Percentiles rank a stretch among this genome's conserved stretches.
Evolutionary conservation across 768 basidiomycete genomes (phyloP).

Genomic region (Lentinula detonsa): DNA sequence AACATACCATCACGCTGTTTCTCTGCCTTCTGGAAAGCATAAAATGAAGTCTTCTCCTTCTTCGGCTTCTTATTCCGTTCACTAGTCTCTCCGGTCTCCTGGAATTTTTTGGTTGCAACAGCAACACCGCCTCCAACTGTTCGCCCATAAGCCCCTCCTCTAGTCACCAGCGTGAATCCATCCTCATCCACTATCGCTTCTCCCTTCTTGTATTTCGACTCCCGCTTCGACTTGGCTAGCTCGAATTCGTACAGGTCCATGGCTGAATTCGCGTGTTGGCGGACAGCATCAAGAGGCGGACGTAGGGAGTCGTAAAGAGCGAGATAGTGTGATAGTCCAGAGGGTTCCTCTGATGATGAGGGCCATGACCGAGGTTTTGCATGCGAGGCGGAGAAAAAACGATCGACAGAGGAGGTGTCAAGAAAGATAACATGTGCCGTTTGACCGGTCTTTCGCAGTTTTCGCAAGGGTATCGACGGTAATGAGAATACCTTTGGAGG

Average conservation of each 20-base stretch:
- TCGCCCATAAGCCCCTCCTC: constrained; percentile 86
- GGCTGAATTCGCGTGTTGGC: constrained; percentile 73
- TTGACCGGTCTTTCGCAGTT: constrained; percentile 53
- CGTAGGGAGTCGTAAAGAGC: constrained; percentile 60
- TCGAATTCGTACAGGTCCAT: constrained; percentile 77
- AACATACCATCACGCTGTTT: constrained; percentile 75
- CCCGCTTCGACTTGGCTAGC: constrained; percentile 46
- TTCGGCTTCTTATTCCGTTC: constrained; percentile 41
- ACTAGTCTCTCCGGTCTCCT: constrained; percentile 54
- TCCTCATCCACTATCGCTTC: constrained; percentile 92
- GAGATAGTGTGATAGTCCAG: constrained; percentile 69
- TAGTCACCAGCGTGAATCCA: constrained; percentile 91
- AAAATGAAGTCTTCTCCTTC: constrained; percentile 74
- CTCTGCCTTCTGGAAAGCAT: constrained; percentile 88
- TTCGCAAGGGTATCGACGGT: constrained; percentile 47
- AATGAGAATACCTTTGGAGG: constrained; percentile 56
- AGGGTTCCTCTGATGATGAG: constrained; percentile 46
- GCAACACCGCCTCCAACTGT: constrained; percentile 77
- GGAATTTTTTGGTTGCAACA: constrained; percentile 57
- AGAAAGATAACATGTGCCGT: constrained; percentile 70
- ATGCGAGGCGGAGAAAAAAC: constrained; percentile 46
- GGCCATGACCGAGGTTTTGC: constrained; percentile 63
- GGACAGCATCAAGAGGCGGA: constrained; percentile 69
- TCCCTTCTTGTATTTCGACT: constrained; percentile 69
- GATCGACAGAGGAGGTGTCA: constrained; percentile 64